Evolutionary conservation across 164 flowering plant species (phyloP).

Genomic region (Brasenia schreberi): DNA sequence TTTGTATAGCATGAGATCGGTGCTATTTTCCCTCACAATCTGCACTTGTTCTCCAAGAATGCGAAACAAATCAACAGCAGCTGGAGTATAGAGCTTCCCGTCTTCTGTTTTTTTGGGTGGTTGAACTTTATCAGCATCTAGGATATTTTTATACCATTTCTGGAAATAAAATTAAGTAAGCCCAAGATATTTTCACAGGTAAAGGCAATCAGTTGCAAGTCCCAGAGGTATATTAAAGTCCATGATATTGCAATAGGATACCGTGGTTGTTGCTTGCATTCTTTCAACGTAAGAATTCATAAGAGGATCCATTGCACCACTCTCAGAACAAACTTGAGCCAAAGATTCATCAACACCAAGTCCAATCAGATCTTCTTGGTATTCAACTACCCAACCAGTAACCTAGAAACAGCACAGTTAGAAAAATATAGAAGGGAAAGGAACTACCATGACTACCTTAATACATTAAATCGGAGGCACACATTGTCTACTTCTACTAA

Average conservation of each 20-base stretch:
- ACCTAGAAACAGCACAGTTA: constrained; percentile 28
- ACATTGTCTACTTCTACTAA: no score
- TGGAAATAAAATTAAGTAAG: constrained; percentile 10
- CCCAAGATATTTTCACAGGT: no score
- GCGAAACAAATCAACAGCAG: constrained; percentile 94
- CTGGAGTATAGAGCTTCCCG: constrained; percentile 94
- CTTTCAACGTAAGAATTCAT: constrained; percentile 98
- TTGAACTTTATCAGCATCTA: constrained; percentile 87
- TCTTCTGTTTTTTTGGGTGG: constrained; percentile 92
- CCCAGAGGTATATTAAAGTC: neutral
- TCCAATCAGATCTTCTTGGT: constrained; percentile 86
- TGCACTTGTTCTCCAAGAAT: constrained; percentile 98
- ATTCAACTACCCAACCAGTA: constrained; percentile 97
- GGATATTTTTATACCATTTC: constrained; percentile 97
- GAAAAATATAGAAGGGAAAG: no score
- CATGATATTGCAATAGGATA: constrained; percentile 12
- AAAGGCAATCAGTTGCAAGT: no score
- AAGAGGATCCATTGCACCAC: constrained; percentile 99
- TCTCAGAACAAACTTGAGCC: constrained; percentile 99
- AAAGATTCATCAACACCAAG: constrained; percentile 97
- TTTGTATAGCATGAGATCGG: constrained; percentile 93
- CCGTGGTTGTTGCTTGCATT: constrained; percentile 96
- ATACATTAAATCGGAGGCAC: neutral
- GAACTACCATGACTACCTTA: neutral
- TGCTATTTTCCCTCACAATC: constrained; percentile 95